Evolutionary conservation across 768 basidiomycete species (phyloP).

Genomic region (Kwoniella dendrophila): DNA sequence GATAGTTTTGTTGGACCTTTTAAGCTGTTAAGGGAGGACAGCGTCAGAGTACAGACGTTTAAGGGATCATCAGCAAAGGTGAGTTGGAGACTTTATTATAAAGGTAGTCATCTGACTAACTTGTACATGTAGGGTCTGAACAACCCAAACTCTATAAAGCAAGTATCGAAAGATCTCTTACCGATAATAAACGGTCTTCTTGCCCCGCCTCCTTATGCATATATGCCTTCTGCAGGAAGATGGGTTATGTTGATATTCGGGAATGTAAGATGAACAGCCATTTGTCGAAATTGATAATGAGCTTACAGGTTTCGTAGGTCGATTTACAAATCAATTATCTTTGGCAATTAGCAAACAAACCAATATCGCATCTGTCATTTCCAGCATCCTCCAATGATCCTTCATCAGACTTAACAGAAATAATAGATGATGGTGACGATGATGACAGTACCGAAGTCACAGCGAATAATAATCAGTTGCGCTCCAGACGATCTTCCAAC

Average conservation of each 20-base stretch:
- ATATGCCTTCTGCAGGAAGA: slow-evolving; percentile 35
- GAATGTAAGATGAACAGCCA: slow-evolving; percentile 35
- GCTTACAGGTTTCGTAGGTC: slow-evolving; percentile 34
- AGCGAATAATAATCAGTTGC: neutral
- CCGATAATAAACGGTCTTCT: slow-evolving; percentile 37
- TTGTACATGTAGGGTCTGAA: slow-evolving; percentile 38
- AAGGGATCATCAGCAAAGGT: slow-evolving; percentile 52
- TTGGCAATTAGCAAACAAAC: slow-evolving; percentile 46
- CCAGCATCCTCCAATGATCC: neutral
- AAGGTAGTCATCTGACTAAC: neutral
- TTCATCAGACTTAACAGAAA: neutral
- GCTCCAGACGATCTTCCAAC: slow-evolving; percentile 5
- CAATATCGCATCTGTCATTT: slow-evolving; percentile 33
- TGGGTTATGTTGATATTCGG: slow-evolving; percentile 48
- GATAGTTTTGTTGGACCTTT: slow-evolving; percentile 50
- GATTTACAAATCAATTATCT: slow-evolving; percentile 54
- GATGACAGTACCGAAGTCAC: neutral
- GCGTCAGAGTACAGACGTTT: slow-evolving; percentile 34
- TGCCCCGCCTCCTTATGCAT: slow-evolving; percentile 46
- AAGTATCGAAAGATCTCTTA: slow-evolving; percentile 40
- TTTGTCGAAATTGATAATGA: neutral
- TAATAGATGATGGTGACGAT: neutral
- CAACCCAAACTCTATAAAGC: slow-evolving; percentile 47
- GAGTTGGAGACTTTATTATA: slow-evolving; percentile 2
- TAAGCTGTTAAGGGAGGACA: slow-evolving; percentile 41